Percentiles rank a stretch among this genome's conserved stretches.
phyloP scores from a whole-genome alignment of 371 early-diverging fungal genomes.

The Mucor plumbeus region DNA sequence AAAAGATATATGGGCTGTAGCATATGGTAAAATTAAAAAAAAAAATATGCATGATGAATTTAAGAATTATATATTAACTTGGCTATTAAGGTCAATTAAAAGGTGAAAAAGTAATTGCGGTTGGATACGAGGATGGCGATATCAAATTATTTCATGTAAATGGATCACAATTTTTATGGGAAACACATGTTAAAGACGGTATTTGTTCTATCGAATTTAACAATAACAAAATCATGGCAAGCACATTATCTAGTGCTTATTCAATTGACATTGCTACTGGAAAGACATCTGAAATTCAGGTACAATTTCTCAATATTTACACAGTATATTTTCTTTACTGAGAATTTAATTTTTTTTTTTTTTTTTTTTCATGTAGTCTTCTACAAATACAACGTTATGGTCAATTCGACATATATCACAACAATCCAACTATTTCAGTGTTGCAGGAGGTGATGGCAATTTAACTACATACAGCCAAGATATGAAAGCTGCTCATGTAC shows the following conservation, averaged over 20 bases:
- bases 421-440: constrained; percentile 64
- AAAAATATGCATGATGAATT: background rate
- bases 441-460: constrained; percentile 70
- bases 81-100: constrained; percentile 14
- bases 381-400: constrained; percentile 69
- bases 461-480: constrained; percentile 52
- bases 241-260: constrained; percentile 27
- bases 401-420: constrained; percentile 74
- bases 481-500: constrained; percentile 11
- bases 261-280: constrained; percentile 20
- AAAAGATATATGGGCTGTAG: constrained; percentile 80
- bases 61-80: background rate
- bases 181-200: constrained; percentile 77
- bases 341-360: no score
- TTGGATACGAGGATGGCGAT: constrained; percentile 86
- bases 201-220: constrained; percentile 47
- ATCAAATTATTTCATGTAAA: constrained; percentile 75
- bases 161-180: constrained; percentile 66
- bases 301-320: background rate
- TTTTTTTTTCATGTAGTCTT: constrained; percentile 37
- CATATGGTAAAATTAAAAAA: constrained; percentile 74
- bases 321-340: no score
- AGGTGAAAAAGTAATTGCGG: constrained; percentile 47
- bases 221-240: constrained; percentile 9
- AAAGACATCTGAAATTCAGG: constrained; percentile 16